Conservation (phyloP, 306 rosid species). For the Luffa aegyptiaca region DNA sequence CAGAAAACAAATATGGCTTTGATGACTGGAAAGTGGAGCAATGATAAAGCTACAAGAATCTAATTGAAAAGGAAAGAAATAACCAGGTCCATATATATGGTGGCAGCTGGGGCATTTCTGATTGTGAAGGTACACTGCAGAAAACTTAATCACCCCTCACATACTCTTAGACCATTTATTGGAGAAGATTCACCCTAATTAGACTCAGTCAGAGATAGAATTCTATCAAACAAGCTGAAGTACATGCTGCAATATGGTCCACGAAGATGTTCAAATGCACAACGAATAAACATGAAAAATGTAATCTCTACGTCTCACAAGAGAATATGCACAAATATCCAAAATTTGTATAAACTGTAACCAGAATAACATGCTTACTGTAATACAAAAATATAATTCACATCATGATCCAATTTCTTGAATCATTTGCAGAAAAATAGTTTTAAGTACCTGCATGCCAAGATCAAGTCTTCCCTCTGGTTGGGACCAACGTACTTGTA, state of each 20-base stretch:
- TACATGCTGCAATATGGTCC: not conserved
- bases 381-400: not conserved
- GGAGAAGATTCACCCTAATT: not conserved
- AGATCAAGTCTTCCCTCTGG: constrained; percentile 67
- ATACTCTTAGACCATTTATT: not conserved
- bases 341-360: not conserved
- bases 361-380: not conserved
- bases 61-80: not conserved
- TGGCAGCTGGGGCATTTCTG: not conserved
- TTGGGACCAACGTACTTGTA: constrained; percentile 90
- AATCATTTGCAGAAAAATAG: not conserved
- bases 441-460: constrained; percentile 73
- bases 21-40: not conserved
- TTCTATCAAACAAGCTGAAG: not conserved
- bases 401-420: not conserved
- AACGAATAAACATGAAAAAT: not conserved
- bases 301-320: no score
- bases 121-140: constrained; percentile 1
- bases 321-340: not conserved
- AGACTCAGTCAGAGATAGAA: not conserved
- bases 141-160: not conserved
- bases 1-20: not conserved
- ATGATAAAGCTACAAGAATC: not conserved
- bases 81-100: not conserved
- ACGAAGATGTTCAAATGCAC: not conserved